Conservation (phyloP, 768 basidiomycete species). For the Panus rudis region DNA sequence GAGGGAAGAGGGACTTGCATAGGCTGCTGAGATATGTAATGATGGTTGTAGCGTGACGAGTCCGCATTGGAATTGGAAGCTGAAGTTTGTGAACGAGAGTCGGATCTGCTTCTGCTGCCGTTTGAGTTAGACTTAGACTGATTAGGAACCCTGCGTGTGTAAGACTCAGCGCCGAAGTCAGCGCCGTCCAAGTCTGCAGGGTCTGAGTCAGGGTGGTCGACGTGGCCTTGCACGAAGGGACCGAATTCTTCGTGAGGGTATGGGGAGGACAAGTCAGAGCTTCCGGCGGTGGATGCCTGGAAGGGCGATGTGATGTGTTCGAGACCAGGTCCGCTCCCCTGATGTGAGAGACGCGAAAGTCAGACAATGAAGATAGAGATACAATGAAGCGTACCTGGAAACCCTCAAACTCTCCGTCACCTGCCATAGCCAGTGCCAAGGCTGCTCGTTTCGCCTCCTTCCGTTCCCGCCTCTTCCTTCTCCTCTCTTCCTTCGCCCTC, state of each 20-base stretch:
- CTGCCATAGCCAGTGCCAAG: slow-evolving; percentile 29
- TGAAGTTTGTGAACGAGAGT: slow-evolving; percentile 58
- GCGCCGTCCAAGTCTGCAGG: slow-evolving; percentile 44
- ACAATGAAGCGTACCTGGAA: slow-evolving; percentile 48
- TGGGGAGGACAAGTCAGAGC: slow-evolving; percentile 15
- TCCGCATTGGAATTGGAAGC: slow-evolving; percentile 33
- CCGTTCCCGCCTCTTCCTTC: slow-evolving; percentile 37
- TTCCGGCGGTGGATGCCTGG: slow-evolving; percentile 13
- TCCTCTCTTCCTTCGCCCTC: slow-evolving; percentile 39
- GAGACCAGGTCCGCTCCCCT: slow-evolving; percentile 18
- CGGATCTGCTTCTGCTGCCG: no score
- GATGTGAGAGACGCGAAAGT: background rate
- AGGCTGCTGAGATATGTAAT: slow-evolving; percentile 19
- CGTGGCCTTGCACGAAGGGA: slow-evolving; percentile 19
- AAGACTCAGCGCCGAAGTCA: slow-evolving; percentile 54
- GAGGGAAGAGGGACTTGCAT: slow-evolving; percentile 4
- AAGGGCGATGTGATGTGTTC: slow-evolving; percentile 10
- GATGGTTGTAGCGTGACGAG: slow-evolving; percentile 21
- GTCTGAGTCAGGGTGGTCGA: slow-evolving; percentile 25
- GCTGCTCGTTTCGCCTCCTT: slow-evolving; percentile 38
- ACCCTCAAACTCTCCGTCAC: slow-evolving; percentile 49
- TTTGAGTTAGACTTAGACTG: slow-evolving; percentile 28
- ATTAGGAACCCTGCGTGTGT: slow-evolving; percentile 30
- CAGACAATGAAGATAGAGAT: background rate
- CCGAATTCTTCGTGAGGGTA: slow-evolving; percentile 21